phyloP scores from a whole-genome alignment of 1,139 yeast species.

The Scheffersomyces titani region DNA sequence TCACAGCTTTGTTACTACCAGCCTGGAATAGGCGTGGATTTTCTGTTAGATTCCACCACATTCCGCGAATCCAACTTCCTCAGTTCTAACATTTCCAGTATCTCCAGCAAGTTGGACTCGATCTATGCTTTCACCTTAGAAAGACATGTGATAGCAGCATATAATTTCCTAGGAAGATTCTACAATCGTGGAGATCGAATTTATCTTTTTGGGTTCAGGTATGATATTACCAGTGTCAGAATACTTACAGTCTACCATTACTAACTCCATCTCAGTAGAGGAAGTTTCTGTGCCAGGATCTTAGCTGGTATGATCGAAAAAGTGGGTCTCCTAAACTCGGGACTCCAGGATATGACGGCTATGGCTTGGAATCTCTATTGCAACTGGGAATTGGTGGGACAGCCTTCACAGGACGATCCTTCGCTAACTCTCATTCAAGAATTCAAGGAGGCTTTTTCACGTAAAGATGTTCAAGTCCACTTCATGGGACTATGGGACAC shows the following conservation, averaged over 20 bases:
- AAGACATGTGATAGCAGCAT: constrained; percentile 57
- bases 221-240: constrained; percentile 9
- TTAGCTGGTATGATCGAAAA: constrained; percentile 63
- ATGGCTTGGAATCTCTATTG: constrained; percentile 64
- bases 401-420: constrained; percentile 46
- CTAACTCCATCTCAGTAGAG: constrained; percentile 42
- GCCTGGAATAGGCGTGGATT: constrained; percentile 62
- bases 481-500: constrained; percentile 71
- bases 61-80: constrained; percentile 18
- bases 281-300: constrained; percentile 65
- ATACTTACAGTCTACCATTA: not conserved
- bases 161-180: constrained; percentile 48
- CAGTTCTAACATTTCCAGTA: constrained; percentile 13
- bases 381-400: constrained; percentile 63
- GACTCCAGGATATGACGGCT: constrained; percentile 53
- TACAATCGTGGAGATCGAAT: constrained; percentile 52
- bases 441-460: constrained; percentile 53
- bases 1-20: constrained; percentile 61
- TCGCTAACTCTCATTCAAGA: constrained; percentile 47
- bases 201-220: constrained; percentile 59
- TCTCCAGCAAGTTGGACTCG: constrained; percentile 39
- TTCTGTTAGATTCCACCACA: constrained; percentile 33
- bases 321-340: constrained; percentile 55
- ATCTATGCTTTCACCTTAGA: constrained; percentile 55
- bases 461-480: constrained; percentile 43